Evolutionary conservation across 1,284 basidiomycete species (phyloP).

Genomic region (Trichosporon faecale): DNA sequence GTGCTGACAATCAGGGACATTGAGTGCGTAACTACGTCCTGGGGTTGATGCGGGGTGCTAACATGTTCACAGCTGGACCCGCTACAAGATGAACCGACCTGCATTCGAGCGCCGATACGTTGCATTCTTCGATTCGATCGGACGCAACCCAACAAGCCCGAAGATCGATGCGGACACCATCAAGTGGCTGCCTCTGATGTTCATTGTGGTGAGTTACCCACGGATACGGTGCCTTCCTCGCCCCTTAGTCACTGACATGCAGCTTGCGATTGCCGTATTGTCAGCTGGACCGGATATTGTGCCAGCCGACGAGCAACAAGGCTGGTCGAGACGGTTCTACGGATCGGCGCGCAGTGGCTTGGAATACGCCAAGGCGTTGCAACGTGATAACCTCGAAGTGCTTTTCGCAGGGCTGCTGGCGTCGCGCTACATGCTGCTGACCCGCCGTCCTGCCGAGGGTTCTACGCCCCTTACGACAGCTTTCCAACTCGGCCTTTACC

Average conservation of each 20-base stretch:
- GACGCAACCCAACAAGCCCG: slow-evolving; percentile 46
- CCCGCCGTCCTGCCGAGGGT: slow-evolving; percentile 52
- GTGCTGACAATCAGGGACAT: slow-evolving; percentile 20
- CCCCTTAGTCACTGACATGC: slow-evolving; percentile 11
- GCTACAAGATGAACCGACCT: slow-evolving; percentile 53
- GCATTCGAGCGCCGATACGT: slow-evolving; percentile 49
- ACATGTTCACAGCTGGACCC: slow-evolving; percentile 46
- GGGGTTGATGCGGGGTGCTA: not conserved
- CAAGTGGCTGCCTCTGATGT: slow-evolving; percentile 53
- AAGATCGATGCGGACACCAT: slow-evolving; percentile 50
- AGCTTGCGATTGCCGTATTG: slow-evolving; percentile 53
- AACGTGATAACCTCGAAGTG: slow-evolving; percentile 53
- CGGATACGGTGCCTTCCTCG: not conserved
- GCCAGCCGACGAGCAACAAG: slow-evolving; percentile 44
- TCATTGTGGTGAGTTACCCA: slow-evolving; percentile 49
- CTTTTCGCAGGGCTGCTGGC: slow-evolving; percentile 52
- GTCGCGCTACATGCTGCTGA: slow-evolving; percentile 53
- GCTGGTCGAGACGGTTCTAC: slow-evolving; percentile 52
- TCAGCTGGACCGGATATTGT: slow-evolving; percentile 50
- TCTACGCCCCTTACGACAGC: slow-evolving; percentile 53
- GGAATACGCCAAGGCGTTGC: slow-evolving; percentile 53
- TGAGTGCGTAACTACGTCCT: slow-evolving; percentile 17
- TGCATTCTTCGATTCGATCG: slow-evolving; percentile 50
- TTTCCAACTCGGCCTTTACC: slow-evolving; percentile 53
- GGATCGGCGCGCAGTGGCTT: slow-evolving; percentile 50